Base-by-base conservation (phyloP, 805 yeast genomes). In the Helenozyma baotianmanensis region DNA sequence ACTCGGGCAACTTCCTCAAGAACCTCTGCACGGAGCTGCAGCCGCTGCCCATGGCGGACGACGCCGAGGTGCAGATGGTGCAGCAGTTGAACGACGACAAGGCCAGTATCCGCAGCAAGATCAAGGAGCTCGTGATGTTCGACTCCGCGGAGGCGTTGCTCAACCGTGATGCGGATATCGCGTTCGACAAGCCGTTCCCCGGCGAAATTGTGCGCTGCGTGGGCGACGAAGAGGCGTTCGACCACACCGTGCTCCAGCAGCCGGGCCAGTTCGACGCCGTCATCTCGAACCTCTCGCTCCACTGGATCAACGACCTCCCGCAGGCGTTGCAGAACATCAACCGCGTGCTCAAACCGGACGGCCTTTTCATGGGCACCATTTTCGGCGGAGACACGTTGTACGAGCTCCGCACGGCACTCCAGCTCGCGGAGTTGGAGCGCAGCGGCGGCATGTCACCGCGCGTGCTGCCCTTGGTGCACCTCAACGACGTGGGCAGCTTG, bases 221-320 rank as follows among this genome's bases (percentile, higher is more conserved):
- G 6, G 74, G 72, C 3, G 92, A 86, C 51, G 95, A 86, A 49
- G 95, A 85, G 51, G 35, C 54, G 4, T 70, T 77, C 47, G 60
- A 61, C 36, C 70, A 70, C 39, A 64, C 63, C 3, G 51, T 54
- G 10, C 56, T 78, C 18, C 22, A 40, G 25, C 48, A 49, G 32
- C 44, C 60, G 7, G 58, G 66, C 32, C 57, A 66, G 13, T 82
- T 71, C 48, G 89, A 84, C 53, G 82, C 87, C 3, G 82, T 85
- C 2, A 54, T 86, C 3, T 79, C 88, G 2, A 84, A 82, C 52
- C 55, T 84, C 43, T 72, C 84, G 14, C 51, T 86, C 51, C 95
- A 86, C 55, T 86, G 95, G 95, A 77, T 83, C 38, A 86, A 86
- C 49, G 89, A 86, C 47, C 67, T 86, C n/a, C 95, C 95, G 0